Evolutionary conservation across 1,284 basidiomycete genomes (phyloP).

Genomic region (Irpex lacteus): DNA sequence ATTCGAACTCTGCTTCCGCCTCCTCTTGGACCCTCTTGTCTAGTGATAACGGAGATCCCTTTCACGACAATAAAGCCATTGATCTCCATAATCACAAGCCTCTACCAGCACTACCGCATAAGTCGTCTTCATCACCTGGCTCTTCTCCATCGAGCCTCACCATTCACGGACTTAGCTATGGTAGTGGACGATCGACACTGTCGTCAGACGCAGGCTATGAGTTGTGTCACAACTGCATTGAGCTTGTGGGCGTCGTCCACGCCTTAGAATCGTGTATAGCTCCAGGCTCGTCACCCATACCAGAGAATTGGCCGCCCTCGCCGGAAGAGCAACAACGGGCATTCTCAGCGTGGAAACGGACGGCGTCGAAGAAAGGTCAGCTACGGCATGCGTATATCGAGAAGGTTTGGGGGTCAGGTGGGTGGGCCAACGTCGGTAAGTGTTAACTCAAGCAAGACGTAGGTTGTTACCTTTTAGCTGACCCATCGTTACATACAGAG

Average conservation of each 20-base stretch:
- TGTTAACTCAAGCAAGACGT: conserved; percentile 33
- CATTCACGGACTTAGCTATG: conserved; percentile 6
- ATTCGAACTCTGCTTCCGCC: conserved; percentile 9
- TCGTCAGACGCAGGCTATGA: conserved; percentile 60
- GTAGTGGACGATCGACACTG: conserved; percentile 8
- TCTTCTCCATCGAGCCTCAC: conserved; percentile 26
- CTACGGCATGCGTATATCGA: conserved; percentile 82
- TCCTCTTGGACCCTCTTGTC: conserved; percentile 16
- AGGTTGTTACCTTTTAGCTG: not conserved
- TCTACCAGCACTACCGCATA: conserved; percentile 14
- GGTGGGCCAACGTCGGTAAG: conserved; percentile 84
- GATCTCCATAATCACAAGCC: conserved; percentile 11
- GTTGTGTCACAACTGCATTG: conserved; percentile 77
- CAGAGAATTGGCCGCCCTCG: conserved; percentile 37
- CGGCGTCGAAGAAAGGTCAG: conserved; percentile 69
- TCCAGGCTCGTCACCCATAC: conserved; percentile 42
- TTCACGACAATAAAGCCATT: conserved; percentile 15
- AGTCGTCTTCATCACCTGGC: conserved; percentile 29
- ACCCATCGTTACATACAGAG: conserved; percentile 39
- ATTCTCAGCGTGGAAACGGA: conserved; percentile 53
- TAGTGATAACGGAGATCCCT: conserved; percentile 13
- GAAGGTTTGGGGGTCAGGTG: conserved; percentile 76
- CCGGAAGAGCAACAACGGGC: conserved; percentile 44
- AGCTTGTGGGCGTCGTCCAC: conserved; percentile 73
- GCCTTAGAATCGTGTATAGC: conserved; percentile 58